Evolutionary conservation across 2,329 filamentous ascomycete species (phyloP), one percentile per base, ranked within the genome.

Genomic region (Fusarium duplospermum): DNA sequence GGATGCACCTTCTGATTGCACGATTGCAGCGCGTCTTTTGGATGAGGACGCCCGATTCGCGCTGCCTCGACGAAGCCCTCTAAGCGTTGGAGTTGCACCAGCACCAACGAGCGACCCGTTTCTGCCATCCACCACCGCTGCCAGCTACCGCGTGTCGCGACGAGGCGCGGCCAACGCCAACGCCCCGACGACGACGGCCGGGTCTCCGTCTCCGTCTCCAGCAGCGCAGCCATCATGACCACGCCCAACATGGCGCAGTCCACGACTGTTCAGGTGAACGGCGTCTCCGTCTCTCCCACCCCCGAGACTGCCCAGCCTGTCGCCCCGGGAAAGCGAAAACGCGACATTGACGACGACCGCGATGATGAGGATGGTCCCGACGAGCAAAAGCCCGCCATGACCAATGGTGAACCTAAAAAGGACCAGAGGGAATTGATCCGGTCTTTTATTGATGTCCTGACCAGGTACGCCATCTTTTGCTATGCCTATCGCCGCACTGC

Each of bases 311-410:
- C 76, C 52, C 80, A 80, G 62, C 76, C 81, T 60, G 78, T 80
- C 62, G 76, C 84, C 36, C 81, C 85, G 29, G 83, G 83, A 67
- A 91, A 91, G 84, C 85, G 89, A 81, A 91, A 91, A 83, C 89
- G 89, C 85, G 88, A 90, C 77, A 81, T 82, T 59, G 83, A 79
- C 68, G 84, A 86, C 74, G 85, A 85, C 7, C 76, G 71, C 66
- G 79, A 81, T 24, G 78, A 78, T 29, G 79, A 78, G 20, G 74
- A 75, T 68, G 81, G 80, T n/a, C 71, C 66, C 16, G 75, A 80
- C 20, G 75, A 77, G 52, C 68, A 71, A 66, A 80, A 79, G 66
- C 67, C 76, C 59, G 66, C 67, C 66, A 72, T 69, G 67, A 68
- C 70, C 66, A 75, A 73, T 74, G 79, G 78, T 50, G 66, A 74